Conservation (phyloP, 2,329 filamentous ascomycete genomes). For the Zymoseptoria tritici region DNA sequence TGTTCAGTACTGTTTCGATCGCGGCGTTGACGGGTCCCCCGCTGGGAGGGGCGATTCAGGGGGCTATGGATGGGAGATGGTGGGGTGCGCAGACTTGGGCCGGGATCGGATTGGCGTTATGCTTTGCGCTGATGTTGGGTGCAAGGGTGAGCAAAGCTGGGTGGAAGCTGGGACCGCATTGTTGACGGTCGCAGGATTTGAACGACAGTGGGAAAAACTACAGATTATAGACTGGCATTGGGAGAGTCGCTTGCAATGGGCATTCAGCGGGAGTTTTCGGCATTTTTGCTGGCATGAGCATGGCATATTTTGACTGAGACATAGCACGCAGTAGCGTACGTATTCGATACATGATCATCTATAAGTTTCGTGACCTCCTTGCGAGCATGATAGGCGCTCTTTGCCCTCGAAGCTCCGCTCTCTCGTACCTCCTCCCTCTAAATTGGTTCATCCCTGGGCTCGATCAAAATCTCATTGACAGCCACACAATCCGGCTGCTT, state of each 20-base stretch:
- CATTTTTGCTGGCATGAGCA: background rate
- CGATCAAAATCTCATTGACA: slow-evolving; percentile 73
- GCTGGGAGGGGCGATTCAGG: slow-evolving; percentile 41
- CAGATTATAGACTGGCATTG: background rate
- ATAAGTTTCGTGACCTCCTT: too few species aligned
- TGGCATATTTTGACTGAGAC: background rate
- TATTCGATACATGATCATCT: background rate
- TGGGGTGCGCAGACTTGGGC: slow-evolving; percentile 39
- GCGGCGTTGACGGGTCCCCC: slow-evolving; percentile 41
- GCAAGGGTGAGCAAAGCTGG: slow-evolving; percentile 22
- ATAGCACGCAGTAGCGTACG: background rate
- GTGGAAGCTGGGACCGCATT: slow-evolving; percentile 9
- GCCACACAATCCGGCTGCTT: slow-evolving; percentile 67
- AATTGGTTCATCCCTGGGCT: slow-evolving; percentile 69
- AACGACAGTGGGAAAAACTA: background rate
- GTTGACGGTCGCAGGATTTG: background rate
- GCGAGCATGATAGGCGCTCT: background rate
- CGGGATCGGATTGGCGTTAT: slow-evolving; percentile 21
- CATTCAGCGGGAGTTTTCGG: background rate
- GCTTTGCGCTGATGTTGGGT: slow-evolving; percentile 13
- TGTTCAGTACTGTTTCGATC: slow-evolving; percentile 38
- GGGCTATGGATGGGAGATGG: slow-evolving; percentile 34
- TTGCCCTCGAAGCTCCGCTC: background rate
- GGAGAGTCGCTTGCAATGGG: background rate
- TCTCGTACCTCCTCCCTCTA: slow-evolving; percentile 26